phyloP scores from a whole-genome alignment of 176 grass and related monocot species.

The Chloris gayana region DNA sequence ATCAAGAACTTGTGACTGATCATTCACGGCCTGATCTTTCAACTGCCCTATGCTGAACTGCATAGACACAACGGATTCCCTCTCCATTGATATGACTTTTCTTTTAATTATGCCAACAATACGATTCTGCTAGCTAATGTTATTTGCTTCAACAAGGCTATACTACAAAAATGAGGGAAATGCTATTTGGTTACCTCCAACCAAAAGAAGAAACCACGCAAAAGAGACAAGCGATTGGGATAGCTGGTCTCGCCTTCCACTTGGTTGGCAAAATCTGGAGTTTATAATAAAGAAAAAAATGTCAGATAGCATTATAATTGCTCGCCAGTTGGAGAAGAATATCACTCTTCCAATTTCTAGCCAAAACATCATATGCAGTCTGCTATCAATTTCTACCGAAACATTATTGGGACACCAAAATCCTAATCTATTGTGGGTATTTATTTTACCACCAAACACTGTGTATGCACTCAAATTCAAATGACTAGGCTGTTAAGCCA shows the following conservation, averaged over 20 bases:
- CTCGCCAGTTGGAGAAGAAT: constrained; percentile 3
- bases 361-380: background rate
- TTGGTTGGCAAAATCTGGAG: constrained; percentile 53
- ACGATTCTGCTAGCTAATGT: background rate
- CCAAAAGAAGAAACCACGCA: constrained; percentile 82
- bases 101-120: constrained; percentile 4
- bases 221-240: constrained; percentile 56
- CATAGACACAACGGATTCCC: background rate
- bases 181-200: constrained; percentile 51
- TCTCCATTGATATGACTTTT: background rate
- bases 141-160: constrained; percentile 18
- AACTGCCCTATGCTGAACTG: background rate
- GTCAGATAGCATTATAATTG: constrained; percentile 16
- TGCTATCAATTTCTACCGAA: too few relatives aligned
- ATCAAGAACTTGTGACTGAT: background rate
- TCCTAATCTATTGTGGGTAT: background rate
- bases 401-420: too few relatives aligned
- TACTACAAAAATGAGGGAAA: constrained; percentile 12
- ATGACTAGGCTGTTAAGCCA: constrained; percentile 8
- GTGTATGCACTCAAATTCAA: constrained; percentile 3
- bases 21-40: background rate
- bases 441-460: background rate
- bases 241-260: constrained; percentile 37
- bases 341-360: constrained; percentile 12
- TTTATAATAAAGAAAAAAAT: constrained; percentile 24